phyloP scores from a whole-genome alignment of 768 basidiomycete species.

The Tricholoma flavovirens region DNA sequence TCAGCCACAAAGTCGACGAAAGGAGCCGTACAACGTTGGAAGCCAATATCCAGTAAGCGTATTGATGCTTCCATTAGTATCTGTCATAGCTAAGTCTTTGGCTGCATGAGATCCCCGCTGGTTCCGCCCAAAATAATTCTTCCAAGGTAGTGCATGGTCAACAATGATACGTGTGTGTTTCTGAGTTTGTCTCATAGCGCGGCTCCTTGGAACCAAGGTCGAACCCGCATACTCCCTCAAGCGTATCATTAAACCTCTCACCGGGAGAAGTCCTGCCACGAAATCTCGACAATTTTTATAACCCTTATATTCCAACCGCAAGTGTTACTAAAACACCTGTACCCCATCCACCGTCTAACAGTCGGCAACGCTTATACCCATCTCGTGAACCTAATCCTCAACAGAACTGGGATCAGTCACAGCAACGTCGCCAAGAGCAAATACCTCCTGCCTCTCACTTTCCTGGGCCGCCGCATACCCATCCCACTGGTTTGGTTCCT shows the following conservation, averaged over 20 bases:
- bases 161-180: neutral
- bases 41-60: slow-evolving; percentile 14
- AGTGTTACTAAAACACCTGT: neutral
- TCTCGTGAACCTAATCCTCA: neutral
- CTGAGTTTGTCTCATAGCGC: neutral
- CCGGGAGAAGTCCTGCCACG: slow-evolving; percentile 55
- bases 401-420: neutral
- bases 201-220: neutral
- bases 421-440: neutral
- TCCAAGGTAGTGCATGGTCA: neutral
- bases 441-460: neutral
- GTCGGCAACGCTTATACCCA: neutral
- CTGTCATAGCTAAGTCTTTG: slow-evolving; percentile 3
- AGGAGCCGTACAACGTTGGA: slow-evolving; percentile 20
- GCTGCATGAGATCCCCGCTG: neutral
- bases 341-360: neutral
- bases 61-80: neutral
- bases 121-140: neutral
- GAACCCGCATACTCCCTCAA: slow-evolving; percentile 19
- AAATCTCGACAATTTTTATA: slow-evolving; percentile 21
- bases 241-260: slow-evolving; percentile 43
- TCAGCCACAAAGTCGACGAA: slow-evolving; percentile 17
- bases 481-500: neutral
- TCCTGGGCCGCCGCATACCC: neutral
- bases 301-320: neutral